Percentiles rank a stretch among this genome's conserved stretches.
Conservation (phyloP, 1,139 yeast species). For the Spencermartinsiella ligniputridi region DNA sequence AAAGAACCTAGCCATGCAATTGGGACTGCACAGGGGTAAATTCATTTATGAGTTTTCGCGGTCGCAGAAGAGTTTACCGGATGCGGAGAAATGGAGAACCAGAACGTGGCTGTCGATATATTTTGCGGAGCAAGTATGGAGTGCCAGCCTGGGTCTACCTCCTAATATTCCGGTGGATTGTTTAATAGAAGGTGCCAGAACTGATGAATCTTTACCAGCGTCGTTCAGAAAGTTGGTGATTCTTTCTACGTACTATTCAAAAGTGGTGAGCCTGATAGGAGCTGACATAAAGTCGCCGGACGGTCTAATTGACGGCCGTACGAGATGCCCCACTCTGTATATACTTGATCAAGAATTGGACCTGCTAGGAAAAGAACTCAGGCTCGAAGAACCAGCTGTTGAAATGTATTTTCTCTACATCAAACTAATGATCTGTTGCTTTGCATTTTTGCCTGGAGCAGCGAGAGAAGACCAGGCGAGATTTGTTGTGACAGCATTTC, state of each 20-base stretch:
- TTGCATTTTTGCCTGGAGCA: constrained; percentile 88
- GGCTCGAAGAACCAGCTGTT: constrained; percentile 48
- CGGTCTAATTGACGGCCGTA: constrained; percentile 80
- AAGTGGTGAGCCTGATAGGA: constrained; percentile 82
- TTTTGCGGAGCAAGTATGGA: constrained; percentile 88
- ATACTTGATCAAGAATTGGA: constrained; percentile 77
- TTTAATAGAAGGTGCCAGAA: constrained; percentile 70
- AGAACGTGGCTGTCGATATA: constrained; percentile 88
- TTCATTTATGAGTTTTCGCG: constrained; percentile 88
- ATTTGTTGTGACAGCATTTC: constrained; percentile 77
- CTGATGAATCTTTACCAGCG: constrained; percentile 61
- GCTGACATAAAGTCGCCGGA: constrained; percentile 84
- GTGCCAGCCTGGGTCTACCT: constrained; percentile 81
- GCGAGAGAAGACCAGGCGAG: constrained; percentile 84
- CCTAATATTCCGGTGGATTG: constrained; percentile 84
- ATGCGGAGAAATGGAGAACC: constrained; percentile 93
- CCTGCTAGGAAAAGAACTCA: constrained; percentile 58
- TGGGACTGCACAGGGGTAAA: constrained; percentile 92
- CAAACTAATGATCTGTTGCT: constrained; percentile 77
- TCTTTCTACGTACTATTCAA: constrained; percentile 77
- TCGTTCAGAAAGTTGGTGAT: constrained; percentile 70
- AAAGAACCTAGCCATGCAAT: constrained; percentile 74
- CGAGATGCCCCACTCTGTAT: constrained; percentile 73
- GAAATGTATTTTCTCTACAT: constrained; percentile 78
- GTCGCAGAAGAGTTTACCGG: constrained; percentile 82